Evolutionary conservation across 2,329 filamentous ascomycete species (phyloP).

Genomic region (Gnomoniopsis smithogilvyi): DNA sequence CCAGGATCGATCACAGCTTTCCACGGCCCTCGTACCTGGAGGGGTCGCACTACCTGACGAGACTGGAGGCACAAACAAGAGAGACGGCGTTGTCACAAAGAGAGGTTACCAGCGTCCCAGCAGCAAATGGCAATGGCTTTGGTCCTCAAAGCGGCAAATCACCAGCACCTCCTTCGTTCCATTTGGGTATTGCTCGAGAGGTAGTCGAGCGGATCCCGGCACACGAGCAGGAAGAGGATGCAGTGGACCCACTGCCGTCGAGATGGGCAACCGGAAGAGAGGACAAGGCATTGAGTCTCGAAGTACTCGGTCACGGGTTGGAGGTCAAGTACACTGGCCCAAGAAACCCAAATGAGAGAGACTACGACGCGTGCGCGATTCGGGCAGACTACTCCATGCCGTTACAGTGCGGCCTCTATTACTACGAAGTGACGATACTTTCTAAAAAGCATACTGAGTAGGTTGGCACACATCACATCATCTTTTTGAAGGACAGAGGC

Average conservation of each 20-base stretch:
- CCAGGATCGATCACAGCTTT: constrained; percentile 46
- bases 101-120: constrained; percentile 42
- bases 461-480: constrained; percentile 27
- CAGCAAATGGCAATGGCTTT: constrained; percentile 46
- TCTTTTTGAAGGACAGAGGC: background rate
- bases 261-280: constrained; percentile 67
- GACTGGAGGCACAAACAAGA: constrained; percentile 67
- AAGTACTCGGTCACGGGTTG: constrained; percentile 69
- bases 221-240: constrained; percentile 52
- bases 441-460: constrained; percentile 54
- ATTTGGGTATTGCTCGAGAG: constrained; percentile 79
- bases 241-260: constrained; percentile 68
- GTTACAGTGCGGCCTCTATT: constrained; percentile 87
- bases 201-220: constrained; percentile 72
- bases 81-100: constrained; percentile 52
- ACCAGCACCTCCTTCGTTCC: constrained; percentile 45
- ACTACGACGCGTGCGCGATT: constrained; percentile 76
- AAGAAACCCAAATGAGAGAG: constrained; percentile 47
- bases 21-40: constrained; percentile 83
- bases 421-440: constrained; percentile 69
- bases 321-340: constrained; percentile 61
- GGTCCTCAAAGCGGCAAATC: constrained; percentile 51
- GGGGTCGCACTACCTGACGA: constrained; percentile 73
- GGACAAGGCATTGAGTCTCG: constrained; percentile 71
- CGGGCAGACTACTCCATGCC: constrained; percentile 86